phyloP scores from a whole-genome alignment of 495 filamentous ascomycete species.

The Xylaria intraflava region DNA sequence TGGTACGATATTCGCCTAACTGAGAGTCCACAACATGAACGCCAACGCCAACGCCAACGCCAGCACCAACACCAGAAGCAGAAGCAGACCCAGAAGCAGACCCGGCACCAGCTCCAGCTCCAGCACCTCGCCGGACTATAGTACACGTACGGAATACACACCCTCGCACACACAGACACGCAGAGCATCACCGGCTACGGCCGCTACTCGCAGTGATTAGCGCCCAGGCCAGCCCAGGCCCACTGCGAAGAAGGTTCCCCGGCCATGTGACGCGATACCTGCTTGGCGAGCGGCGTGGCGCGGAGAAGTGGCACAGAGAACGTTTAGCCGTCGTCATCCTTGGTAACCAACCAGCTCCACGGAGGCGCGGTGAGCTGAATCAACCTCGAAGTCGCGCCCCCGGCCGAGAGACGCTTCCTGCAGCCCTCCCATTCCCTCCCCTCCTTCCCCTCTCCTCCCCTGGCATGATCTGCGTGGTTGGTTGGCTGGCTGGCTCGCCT shows the following conservation, averaged over 20 bases:
- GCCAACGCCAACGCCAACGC: too few species aligned
- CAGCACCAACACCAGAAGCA: too few species aligned
- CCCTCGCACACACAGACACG: background rate
- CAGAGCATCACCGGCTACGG: slow-evolving; percentile 9
- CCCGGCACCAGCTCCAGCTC: too few species aligned
- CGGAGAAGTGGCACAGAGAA: background rate
- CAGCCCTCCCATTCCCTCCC: background rate
- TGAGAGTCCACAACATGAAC: background rate
- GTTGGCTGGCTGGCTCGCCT: slow-evolving; percentile 5
- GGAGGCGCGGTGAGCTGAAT: slow-evolving; percentile 9
- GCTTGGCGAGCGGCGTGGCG: slow-evolving; percentile 4
- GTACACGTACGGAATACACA: background rate
- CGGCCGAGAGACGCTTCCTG: slow-evolving; percentile 4
- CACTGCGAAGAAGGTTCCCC: background rate
- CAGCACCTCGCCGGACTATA: background rate
- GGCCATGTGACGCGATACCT: background rate
- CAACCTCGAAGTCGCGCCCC: slow-evolving; percentile 5
- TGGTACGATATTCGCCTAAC: slow-evolving; percentile 5
- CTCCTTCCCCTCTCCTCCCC: slow-evolving; percentile 1
- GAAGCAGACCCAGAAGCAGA: too few species aligned
- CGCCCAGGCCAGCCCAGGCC: background rate
- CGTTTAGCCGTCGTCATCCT: background rate
- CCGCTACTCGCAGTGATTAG: background rate
- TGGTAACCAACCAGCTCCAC: slow-evolving; percentile 4
- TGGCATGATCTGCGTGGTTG: background rate